Conservation (phyloP, 352 stramenopile genomes). For the Pilasporangium apinafurcum region DNA sequence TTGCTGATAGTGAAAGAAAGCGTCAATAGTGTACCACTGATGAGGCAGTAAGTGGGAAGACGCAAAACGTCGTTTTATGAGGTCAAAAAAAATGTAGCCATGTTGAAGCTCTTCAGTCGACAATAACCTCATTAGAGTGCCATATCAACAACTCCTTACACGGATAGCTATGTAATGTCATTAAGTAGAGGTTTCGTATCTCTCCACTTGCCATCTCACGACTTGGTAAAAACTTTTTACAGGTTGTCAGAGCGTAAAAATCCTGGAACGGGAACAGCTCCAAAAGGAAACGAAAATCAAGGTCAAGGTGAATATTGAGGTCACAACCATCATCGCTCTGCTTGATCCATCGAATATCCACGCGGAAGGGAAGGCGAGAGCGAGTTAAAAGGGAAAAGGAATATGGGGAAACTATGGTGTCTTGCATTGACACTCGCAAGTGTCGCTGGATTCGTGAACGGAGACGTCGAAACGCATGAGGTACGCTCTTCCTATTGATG, state of each 20-base stretch:
- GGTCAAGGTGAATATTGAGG: constrained; percentile 1
- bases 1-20: too few relatives aligned
- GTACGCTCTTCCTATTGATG: constrained; percentile 7
- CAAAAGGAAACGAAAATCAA: not conserved
- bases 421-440: constrained; percentile 12
- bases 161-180: too few relatives aligned
- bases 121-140: too few relatives aligned
- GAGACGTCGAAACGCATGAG: constrained; percentile 58
- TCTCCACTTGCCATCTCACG: too few relatives aligned
- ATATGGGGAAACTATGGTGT: constrained; percentile 4
- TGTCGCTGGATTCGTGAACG: constrained; percentile 5
- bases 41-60: too few relatives aligned
- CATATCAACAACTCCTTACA: too few relatives aligned
- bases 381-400: not conserved
- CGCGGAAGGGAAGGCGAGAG: not conserved
- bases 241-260: not conserved
- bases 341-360: not conserved
- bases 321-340: not conserved
- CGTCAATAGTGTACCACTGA: too few relatives aligned
- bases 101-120: too few relatives aligned
- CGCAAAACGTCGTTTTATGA: too few relatives aligned
- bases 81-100: too few relatives aligned
- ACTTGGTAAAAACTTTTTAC: not conserved
- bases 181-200: too few relatives aligned
- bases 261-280: not conserved